Percentiles rank a stretch among this genome's conserved stretches.
Conservation (phyloP, 371 early-diverging fungal genomes). For the Zancudomyces culisetae region DNA sequence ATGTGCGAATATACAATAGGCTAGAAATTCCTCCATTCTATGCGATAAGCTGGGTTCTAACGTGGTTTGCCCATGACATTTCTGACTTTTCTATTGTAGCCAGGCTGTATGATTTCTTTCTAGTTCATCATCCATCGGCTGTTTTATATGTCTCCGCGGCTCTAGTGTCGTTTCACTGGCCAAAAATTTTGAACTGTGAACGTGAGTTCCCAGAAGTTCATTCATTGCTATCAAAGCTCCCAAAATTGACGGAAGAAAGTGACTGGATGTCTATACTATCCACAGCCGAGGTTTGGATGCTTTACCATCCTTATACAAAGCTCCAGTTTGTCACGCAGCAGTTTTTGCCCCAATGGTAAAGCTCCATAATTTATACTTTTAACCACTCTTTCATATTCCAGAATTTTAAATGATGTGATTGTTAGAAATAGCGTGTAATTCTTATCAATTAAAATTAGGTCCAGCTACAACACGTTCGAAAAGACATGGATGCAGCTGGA, state of each 20-base stretch:
- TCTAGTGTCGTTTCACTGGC: neutral
- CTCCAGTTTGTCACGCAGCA: slow-evolving; percentile 16
- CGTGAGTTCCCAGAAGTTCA: slow-evolving; percentile 18
- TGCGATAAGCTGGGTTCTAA: slow-evolving; percentile 61
- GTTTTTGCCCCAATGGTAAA: slow-evolving; percentile 6
- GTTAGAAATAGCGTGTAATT: too few relatives aligned
- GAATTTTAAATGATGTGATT: too few relatives aligned
- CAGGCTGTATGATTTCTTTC: slow-evolving; percentile 54
- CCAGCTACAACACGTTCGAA: neutral
- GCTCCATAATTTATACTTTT: neutral
- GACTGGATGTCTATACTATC: slow-evolving; percentile 14
- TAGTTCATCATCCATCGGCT: slow-evolving; percentile 51
- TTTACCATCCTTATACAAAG: slow-evolving; percentile 13
- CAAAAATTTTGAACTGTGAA: slow-evolving; percentile 9
- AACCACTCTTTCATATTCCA: neutral
- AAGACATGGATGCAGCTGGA: neutral
- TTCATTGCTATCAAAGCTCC: slow-evolving; percentile 12
- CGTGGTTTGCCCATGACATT: slow-evolving; percentile 73
- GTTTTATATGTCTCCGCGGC: slow-evolving; percentile 51
- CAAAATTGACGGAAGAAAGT: neutral
- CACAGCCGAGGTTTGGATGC: slow-evolving; percentile 9
- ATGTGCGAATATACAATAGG: slow-evolving; percentile 8
- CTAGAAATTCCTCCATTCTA: slow-evolving; percentile 55
- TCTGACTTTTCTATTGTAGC: slow-evolving; percentile 29
- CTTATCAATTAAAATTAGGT: too few relatives aligned